A percentile compares a stretch with the other conserved stretches of the same genome.
phyloP scores from a whole-genome alignment of 768 basidiomycete species.

The Crucibulum laeve region DNA sequence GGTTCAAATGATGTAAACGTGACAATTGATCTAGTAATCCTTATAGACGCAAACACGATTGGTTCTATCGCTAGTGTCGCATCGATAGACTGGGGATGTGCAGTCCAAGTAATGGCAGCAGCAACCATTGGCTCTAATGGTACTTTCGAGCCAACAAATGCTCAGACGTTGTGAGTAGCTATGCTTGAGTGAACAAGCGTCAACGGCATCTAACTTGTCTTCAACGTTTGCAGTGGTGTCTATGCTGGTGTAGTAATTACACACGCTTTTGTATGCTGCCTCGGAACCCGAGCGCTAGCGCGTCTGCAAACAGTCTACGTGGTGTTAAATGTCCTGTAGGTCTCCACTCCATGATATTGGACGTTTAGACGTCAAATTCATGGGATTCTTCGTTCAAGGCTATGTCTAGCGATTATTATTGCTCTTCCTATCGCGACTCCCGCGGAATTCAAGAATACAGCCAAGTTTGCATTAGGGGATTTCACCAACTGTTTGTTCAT shows the following conservation, averaged over 20 bases:
- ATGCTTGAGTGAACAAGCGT: not conserved
- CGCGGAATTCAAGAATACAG: slow-evolving; percentile 50
- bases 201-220: not conserved
- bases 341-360: no score
- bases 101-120: slow-evolving; percentile 62
- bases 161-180: slow-evolving; percentile 38
- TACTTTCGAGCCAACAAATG: slow-evolving; percentile 35
- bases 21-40: not conserved
- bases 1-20: not conserved
- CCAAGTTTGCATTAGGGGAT: slow-evolving; percentile 56
- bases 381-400: slow-evolving; percentile 29
- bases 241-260: slow-evolving; percentile 57
- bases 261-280: slow-evolving; percentile 62
- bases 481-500: slow-evolving; percentile 49
- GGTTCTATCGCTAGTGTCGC: slow-evolving; percentile 46
- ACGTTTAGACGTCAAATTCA: no score
- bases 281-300: slow-evolving; percentile 62
- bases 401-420: slow-evolving; percentile 67
- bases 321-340: slow-evolving; percentile 61
- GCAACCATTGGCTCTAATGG: slow-evolving; percentile 48
- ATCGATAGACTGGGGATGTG: slow-evolving; percentile 65
- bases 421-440: slow-evolving; percentile 64
- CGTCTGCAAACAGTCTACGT: slow-evolving; percentile 69
- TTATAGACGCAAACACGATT: slow-evolving; percentile 44
- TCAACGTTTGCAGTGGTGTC: slow-evolving; percentile 48